These are phyloP conservation scores for Colletotrichum liriopes DNA, from an alignment of 2,329 filamentous ascomycete species.

Conservation along the genomic window DNA sequence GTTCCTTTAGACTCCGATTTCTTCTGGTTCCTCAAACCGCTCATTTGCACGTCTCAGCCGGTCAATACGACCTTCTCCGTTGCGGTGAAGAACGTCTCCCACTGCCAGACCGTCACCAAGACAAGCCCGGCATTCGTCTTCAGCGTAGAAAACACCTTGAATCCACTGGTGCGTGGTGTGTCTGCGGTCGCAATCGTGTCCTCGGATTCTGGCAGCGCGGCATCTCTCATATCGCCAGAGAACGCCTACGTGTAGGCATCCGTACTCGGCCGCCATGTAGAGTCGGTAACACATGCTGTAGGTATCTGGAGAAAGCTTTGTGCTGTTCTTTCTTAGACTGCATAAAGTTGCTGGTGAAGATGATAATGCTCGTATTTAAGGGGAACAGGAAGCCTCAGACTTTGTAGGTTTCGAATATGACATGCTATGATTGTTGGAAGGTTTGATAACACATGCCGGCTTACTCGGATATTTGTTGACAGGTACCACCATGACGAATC, in stretches of 20 bases:
- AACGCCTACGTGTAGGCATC: not conserved
- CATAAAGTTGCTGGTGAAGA: not conserved
- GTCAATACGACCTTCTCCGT: not conserved
- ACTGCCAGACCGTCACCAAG: not conserved
- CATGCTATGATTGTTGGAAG: not conserved
- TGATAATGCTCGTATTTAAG: not conserved
- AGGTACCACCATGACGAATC: not conserved
- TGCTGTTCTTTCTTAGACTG: not conserved
- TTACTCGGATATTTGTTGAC: fast-evolving
- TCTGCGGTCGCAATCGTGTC: not conserved
- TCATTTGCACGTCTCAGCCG: not conserved
- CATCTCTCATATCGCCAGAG: not conserved
- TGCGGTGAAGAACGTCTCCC: not conserved
- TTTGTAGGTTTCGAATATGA: not conserved
- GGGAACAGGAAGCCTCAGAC: not conserved
- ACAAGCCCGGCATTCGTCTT: slow-evolving; percentile 6
- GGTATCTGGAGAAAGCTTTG: not conserved
- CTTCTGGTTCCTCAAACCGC: not conserved
- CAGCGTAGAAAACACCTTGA: not conserved
- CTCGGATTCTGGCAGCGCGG: not conserved
- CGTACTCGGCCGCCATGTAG: not conserved
- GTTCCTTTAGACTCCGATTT: not conserved
- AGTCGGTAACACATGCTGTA: not conserved
- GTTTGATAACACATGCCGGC: not conserved
- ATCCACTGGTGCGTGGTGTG: slow-evolving; percentile 2